These are phyloP conservation scores for Xylaria sp. DNA, from an alignment of 2,329 filamentous ascomycete genomes.

Conservation along the genomic window DNA sequence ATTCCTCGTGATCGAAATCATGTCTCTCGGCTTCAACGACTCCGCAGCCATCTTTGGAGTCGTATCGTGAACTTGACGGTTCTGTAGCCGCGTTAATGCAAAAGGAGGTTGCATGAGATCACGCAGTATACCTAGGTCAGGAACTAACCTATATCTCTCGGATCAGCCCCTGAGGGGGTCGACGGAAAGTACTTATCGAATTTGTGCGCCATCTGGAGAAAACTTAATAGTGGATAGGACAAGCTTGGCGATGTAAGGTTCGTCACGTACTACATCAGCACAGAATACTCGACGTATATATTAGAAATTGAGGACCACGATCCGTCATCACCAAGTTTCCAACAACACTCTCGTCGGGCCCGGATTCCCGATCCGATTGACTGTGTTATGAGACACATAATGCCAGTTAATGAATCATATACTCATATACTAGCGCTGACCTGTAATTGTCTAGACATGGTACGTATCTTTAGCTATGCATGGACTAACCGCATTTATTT, in stretches of 20 bases:
- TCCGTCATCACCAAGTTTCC: not conserved
- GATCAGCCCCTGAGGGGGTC: not conserved
- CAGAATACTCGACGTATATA: not conserved
- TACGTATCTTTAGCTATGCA: too few species aligned
- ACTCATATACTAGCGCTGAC: not conserved
- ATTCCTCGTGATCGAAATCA: slow-evolving; percentile 15
- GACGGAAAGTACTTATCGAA: not conserved
- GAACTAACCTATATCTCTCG: not conserved
- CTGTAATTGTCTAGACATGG: too few species aligned
- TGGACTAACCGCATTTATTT: too few species aligned
- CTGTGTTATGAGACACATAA: not conserved
- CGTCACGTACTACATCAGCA: too few species aligned
- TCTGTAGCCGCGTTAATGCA: not conserved
- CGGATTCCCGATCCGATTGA: not conserved
- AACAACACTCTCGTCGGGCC: not conserved
- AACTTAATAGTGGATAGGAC: not conserved
- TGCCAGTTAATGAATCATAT: not conserved
- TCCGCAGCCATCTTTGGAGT: not conserved
- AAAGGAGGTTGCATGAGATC: not conserved
- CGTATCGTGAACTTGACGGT: not conserved
- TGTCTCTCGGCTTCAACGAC: not conserved
- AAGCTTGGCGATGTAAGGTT: too few species aligned
- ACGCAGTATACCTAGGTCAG: not conserved
- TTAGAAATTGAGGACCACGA: not conserved
- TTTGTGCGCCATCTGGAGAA: not conserved